phyloP scores from a whole-genome alignment of 2,329 filamentous ascomycete species.

The Emmonsiellopsis sp. region DNA sequence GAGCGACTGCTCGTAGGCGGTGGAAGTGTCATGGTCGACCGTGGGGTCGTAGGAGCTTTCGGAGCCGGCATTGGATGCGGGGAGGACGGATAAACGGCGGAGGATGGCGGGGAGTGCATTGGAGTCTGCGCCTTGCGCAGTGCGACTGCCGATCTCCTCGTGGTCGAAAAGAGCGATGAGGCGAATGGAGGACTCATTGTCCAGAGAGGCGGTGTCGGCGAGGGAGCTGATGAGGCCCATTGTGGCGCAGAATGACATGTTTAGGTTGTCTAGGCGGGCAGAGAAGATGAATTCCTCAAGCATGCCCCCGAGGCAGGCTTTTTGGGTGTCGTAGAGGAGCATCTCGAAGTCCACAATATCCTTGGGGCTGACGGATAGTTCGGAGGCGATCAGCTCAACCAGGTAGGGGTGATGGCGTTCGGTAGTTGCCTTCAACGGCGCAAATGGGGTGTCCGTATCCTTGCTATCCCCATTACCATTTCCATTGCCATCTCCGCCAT shows the following conservation, averaged over 20 bases:
- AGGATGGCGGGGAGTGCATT: conserved; percentile 83
- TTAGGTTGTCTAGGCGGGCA: conserved; percentile 87
- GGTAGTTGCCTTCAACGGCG: conserved; percentile 64
- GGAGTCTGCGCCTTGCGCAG: conserved; percentile 86
- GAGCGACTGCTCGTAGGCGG: conserved; percentile 87
- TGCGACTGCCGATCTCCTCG: conserved; percentile 89
- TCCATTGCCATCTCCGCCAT: conserved; percentile 34
- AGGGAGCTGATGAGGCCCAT: conserved; percentile 77
- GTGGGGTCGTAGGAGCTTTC: too few relatives aligned
- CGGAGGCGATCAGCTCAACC: conserved; percentile 71
- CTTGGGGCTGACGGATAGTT: conserved; percentile 59
- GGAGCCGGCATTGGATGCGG: conserved; percentile 29
- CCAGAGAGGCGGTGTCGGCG: conserved; percentile 52
- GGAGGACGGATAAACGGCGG: conserved; percentile 73
- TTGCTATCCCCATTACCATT: conserved; percentile 12
- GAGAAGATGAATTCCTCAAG: conserved; percentile 95
- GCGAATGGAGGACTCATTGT: conserved; percentile 71
- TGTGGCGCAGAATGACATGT: conserved; percentile 91
- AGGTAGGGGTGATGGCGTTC: conserved; percentile 85
- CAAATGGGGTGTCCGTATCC: conserved; percentile 40
- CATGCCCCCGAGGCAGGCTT: conserved; percentile 77
- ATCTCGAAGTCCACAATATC: conserved; percentile 90
- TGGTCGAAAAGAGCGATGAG: conserved; percentile 95
- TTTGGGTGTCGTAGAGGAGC: conserved; percentile 93
- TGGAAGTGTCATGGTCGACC: conserved; percentile 46